A percentile compares a stretch with the other conserved stretches of the same genome.
phyloP scores from a whole-genome alignment of 2,329 filamentous ascomycete genomes.

The Amylocarpus encephaloides region DNA sequence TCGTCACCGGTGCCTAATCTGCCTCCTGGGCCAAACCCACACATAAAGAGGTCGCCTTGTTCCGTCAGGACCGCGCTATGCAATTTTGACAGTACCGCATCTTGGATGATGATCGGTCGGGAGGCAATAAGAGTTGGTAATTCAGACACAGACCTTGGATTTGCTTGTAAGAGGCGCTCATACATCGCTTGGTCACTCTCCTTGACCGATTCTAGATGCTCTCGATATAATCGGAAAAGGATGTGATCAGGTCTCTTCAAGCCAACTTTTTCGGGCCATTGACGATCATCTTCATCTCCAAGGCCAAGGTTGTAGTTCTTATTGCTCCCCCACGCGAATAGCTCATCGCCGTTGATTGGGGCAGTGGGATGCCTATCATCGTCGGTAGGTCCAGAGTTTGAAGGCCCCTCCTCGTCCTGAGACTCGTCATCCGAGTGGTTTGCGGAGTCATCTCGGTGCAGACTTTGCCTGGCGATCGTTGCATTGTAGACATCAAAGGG shows the following conservation, averaged over 20 bases:
- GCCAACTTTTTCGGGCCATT: constrained; percentile 79
- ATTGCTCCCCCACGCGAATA: constrained; percentile 94
- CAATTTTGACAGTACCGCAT: constrained; percentile 83
- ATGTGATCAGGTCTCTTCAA: constrained; percentile 73
- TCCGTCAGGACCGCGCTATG: constrained; percentile 90
- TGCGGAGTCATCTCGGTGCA: constrained; percentile 37
- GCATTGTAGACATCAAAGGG: constrained; percentile 89
- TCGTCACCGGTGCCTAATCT: constrained; percentile 86
- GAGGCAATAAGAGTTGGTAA: constrained; percentile 69
- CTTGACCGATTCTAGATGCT: constrained; percentile 46
- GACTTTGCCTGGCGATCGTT: constrained; percentile 73
- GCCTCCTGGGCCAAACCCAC: constrained; percentile 85
- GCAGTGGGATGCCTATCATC: constrained; percentile 1
- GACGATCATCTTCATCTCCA: constrained; percentile 91
- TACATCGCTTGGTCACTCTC: constrained; percentile 17
- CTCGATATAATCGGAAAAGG: constrained; percentile 64
- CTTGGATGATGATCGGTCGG: constrained; percentile 67
- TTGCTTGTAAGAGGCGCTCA: constrained; percentile 13
- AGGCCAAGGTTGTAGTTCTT: constrained; percentile 90
- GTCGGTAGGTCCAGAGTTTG: not conserved
- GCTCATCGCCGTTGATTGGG: constrained; percentile 63
- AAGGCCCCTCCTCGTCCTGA: constrained; percentile 44
- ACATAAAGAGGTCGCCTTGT: constrained; percentile 86
- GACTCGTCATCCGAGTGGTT: constrained; percentile 39
- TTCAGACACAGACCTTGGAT: constrained; percentile 36